These are phyloP conservation scores for Cyclotella distinguenda DNA, from an alignment of 108 stramenopile genomes.

Conservation along the genomic window DNA sequence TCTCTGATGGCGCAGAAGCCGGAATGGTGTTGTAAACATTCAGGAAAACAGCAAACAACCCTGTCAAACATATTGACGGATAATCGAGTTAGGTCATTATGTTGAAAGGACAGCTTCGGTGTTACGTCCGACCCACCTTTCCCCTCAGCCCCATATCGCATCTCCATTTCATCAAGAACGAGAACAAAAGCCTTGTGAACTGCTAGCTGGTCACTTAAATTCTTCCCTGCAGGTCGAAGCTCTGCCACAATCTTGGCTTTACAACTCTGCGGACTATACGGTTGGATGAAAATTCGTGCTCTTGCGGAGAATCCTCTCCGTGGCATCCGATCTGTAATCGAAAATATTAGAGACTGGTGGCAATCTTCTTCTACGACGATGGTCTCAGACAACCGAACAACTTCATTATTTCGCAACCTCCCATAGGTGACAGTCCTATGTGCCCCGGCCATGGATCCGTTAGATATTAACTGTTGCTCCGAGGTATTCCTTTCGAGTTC, in stretches of 20 bases:
- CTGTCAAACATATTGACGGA: slow-evolving; percentile 46
- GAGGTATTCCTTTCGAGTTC: slow-evolving; percentile 64
- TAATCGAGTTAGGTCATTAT: too few relatives aligned
- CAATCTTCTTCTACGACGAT: slow-evolving; percentile 75
- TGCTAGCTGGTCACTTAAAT: slow-evolving; percentile 77
- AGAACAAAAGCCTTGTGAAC: slow-evolving; percentile 81
- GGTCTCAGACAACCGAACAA: slow-evolving; percentile 66
- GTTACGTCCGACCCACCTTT: slow-evolving; percentile 54
- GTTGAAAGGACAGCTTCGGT: too few relatives aligned
- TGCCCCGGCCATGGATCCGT: slow-evolving; percentile 74
- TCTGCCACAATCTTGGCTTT: slow-evolving; percentile 65
- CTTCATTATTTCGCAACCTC: slow-evolving; percentile 56
- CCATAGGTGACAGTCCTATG: slow-evolving; percentile 69
- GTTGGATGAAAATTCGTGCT: slow-evolving; percentile 57
- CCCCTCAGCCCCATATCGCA: slow-evolving; percentile 70
- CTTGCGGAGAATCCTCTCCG: slow-evolving; percentile 80
- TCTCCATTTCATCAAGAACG: slow-evolving; percentile 71
- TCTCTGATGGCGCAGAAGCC: slow-evolving; percentile 5
- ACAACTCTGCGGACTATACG: slow-evolving; percentile 49
- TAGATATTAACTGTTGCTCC: slow-evolving; percentile 74
- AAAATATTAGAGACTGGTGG: slow-evolving; percentile 51
- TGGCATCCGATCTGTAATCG: slow-evolving; percentile 65
- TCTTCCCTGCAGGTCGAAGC: slow-evolving; percentile 79
- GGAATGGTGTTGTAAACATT: slow-evolving; percentile 29
- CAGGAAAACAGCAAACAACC: slow-evolving; percentile 38